Percentiles rank a stretch among this genome's conserved stretches.
phyloP scores from a whole-genome alignment of 768 basidiomycete genomes.

The Pisolithus sp. region DNA sequence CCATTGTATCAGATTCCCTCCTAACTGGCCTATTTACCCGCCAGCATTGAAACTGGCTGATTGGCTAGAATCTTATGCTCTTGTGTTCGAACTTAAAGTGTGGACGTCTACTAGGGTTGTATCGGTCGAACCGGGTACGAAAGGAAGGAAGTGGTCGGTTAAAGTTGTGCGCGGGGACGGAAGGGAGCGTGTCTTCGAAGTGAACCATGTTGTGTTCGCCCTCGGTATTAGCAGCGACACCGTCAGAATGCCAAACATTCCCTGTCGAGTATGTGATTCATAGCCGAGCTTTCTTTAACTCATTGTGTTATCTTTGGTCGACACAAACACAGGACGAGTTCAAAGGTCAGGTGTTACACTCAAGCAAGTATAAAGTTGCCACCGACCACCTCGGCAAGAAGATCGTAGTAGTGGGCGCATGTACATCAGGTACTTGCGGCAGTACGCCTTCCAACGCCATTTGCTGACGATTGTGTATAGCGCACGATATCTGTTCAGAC shows the following conservation, averaged over 20 bases:
- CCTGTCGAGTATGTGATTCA: too few species aligned
- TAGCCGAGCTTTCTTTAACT: too few species aligned
- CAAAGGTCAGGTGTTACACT: slow-evolving; percentile 59
- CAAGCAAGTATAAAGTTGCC: slow-evolving; percentile 47
- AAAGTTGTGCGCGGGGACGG: slow-evolving; percentile 31
- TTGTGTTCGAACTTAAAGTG: slow-evolving; percentile 52
- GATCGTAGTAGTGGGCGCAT: slow-evolving; percentile 62
- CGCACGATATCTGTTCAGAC: slow-evolving; percentile 46
- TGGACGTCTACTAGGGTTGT: slow-evolving; percentile 46
- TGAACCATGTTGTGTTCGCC: slow-evolving; percentile 47
- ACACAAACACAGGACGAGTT: slow-evolving; percentile 60
- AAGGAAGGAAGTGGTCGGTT: slow-evolving; percentile 39
- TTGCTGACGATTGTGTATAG: too few species aligned
- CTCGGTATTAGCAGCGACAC: too few species aligned
- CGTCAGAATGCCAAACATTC: too few species aligned
- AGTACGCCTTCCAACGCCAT: not conserved
- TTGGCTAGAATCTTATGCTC: slow-evolving; percentile 60
- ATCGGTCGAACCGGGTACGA: slow-evolving; percentile 24
- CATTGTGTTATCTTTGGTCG: too few species aligned
- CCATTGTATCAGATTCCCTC: slow-evolving; percentile 41
- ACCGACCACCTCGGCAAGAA: slow-evolving; percentile 60
- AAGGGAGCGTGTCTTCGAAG: slow-evolving; percentile 32
- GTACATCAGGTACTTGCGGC: slow-evolving; percentile 46
- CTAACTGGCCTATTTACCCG: slow-evolving; percentile 46
- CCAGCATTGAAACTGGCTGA: slow-evolving; percentile 58